These are phyloP conservation scores for Pichia californica DNA, from an alignment of 805 yeast species.

Conservation along the genomic window DNA sequence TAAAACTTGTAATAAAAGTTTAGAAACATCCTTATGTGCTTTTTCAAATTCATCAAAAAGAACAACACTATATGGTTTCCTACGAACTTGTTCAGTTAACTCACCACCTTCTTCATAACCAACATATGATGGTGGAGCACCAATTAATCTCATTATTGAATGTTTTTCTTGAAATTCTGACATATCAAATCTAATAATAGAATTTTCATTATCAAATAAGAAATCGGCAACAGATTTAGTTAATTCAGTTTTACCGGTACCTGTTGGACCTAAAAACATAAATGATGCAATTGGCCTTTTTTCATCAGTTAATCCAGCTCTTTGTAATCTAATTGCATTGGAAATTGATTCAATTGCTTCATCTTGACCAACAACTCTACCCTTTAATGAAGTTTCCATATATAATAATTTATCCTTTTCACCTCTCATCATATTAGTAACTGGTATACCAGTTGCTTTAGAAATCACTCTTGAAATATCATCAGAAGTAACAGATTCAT, in stretches of 20 bases:
- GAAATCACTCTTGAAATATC: slow-evolving; percentile 91
- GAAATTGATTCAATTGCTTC: slow-evolving; percentile 87
- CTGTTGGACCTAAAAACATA: slow-evolving; percentile 96
- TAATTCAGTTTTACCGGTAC: slow-evolving; percentile 96
- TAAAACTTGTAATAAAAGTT: slow-evolving; percentile 80
- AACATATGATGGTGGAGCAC: slow-evolving; percentile 98
- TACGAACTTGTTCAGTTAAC: slow-evolving; percentile 89
- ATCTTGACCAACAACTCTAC: slow-evolving; percentile 89
- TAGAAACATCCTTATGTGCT: slow-evolving; percentile 94
- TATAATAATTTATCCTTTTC: slow-evolving; percentile 84
- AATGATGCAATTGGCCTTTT: slow-evolving; percentile 95
- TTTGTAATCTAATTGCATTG: slow-evolving; percentile 90
- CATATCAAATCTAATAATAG: slow-evolving; percentile 93
- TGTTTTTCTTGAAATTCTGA: slow-evolving; percentile 96
- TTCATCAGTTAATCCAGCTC: slow-evolving; percentile 94
- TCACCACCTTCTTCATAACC: slow-evolving; percentile 96
- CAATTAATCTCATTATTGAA: slow-evolving; percentile 82
- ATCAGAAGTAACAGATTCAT: slow-evolving; percentile 89
- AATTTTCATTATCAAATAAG: slow-evolving; percentile 78
- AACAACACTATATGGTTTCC: slow-evolving; percentile 91
- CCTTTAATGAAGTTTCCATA: slow-evolving; percentile 76
- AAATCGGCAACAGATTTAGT: slow-evolving; percentile 91
- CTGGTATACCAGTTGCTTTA: slow-evolving; percentile 94
- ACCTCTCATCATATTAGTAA: slow-evolving; percentile 83
- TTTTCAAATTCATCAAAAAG: slow-evolving; percentile 95